A percentile compares a stretch with the other conserved stretches of the same genome.
Conservation (phyloP, 2,329 filamentous ascomycete genomes). For the Alternaria incomplexa region DNA sequence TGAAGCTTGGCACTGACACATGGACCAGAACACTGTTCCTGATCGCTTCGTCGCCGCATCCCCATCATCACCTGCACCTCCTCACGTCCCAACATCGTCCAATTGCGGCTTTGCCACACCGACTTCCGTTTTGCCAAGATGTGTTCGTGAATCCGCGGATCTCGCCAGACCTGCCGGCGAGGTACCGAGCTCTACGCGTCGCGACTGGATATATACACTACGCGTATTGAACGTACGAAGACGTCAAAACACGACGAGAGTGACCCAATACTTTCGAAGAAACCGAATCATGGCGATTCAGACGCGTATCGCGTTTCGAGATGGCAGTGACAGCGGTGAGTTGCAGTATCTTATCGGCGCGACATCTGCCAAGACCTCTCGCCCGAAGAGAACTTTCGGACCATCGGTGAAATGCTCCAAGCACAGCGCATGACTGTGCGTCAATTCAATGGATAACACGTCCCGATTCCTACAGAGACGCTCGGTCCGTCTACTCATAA, state of each 20-base stretch:
- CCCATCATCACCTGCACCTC: slow-evolving; percentile 1
- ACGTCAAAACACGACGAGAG: not conserved
- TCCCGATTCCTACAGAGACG: not conserved
- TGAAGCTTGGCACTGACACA: slow-evolving; percentile 16
- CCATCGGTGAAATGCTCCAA: slow-evolving; percentile 12
- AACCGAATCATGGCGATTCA: not conserved
- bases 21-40: not conserved
- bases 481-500: not conserved
- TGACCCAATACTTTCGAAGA: not conserved
- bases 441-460: slow-evolving; percentile 6
- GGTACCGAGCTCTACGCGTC: not conserved
- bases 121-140: not conserved
- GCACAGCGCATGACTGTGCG: slow-evolving; percentile 14
- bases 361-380: slow-evolving; percentile 21
- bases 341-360: not conserved
- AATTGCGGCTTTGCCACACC: slow-evolving; percentile 5
- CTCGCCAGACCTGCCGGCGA: not conserved
- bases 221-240: not conserved
- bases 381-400: slow-evolving; percentile 17
- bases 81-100: not conserved
- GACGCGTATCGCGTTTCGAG: not conserved
- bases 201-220: not conserved
- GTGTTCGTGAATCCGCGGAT: not conserved
- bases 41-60: slow-evolving; percentile 3
- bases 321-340: slow-evolving; percentile 5